A percentile compares a stretch with the other conserved stretches of the same genome.
Evolutionary conservation across 345 rosid species (phyloP).

Genomic region (Salix koriyanagi): DNA sequence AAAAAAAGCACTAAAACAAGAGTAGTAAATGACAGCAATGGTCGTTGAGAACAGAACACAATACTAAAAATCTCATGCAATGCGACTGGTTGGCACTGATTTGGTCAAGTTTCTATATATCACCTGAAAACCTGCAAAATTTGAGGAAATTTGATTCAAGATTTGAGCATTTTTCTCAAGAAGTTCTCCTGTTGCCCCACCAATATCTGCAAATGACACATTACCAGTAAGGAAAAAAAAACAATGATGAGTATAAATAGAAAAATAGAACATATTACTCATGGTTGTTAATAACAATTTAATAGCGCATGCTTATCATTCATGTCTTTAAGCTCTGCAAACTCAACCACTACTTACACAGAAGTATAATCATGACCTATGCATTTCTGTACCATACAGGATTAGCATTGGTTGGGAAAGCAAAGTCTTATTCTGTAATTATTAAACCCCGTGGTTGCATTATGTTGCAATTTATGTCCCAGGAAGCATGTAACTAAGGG

Average conservation of each 20-base stretch:
- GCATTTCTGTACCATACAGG: no score
- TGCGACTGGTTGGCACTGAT: background rate
- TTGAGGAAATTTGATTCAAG: constrained; percentile 63
- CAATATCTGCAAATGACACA: constrained; percentile 52
- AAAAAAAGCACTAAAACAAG: background rate
- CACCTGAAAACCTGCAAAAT: constrained; percentile 71
- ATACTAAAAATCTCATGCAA: background rate
- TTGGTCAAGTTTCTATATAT: background rate
- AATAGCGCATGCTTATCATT: background rate
- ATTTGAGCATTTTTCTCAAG: constrained; percentile 73
- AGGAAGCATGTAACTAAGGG: background rate
- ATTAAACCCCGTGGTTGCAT: no score
- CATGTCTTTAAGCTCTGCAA: background rate
- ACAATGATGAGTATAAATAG: background rate
- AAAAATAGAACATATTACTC: background rate
- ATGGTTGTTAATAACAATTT: background rate
- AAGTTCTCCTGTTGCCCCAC: constrained; percentile 67
- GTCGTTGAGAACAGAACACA: background rate
- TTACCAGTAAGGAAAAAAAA: background rate
- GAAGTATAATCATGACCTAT: background rate
- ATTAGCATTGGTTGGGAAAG: no score
- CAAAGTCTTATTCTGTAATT: no score
- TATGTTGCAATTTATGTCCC: no score
- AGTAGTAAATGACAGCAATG: background rate
- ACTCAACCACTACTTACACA: background rate